A percentile compares a stretch with the other conserved stretches of the same genome.
Conservation (phyloP, 805 yeast species). For the Ogataea allantospora region DNA sequence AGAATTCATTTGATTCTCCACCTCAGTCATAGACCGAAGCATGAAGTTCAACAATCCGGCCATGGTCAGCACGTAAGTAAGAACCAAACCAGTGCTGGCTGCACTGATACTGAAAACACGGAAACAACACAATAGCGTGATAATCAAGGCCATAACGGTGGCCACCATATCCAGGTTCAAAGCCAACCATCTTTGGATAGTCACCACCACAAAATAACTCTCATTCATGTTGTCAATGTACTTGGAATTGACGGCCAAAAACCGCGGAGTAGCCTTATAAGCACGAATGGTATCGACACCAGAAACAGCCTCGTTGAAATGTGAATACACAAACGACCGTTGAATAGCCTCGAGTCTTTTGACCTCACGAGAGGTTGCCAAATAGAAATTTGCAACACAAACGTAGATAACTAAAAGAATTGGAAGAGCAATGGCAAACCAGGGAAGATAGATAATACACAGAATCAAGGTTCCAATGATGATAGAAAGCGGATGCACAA, state of each 20-base stretch:
- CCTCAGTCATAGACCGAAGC: slow-evolving; percentile 58
- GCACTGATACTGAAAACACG: slow-evolving; percentile 56
- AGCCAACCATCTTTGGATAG: slow-evolving; percentile 64
- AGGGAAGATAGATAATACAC: slow-evolving; percentile 51
- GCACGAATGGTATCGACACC: slow-evolving; percentile 69
- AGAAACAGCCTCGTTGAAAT: slow-evolving; percentile 64
- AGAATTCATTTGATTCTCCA: slow-evolving; percentile 79
- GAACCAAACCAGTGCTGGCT: slow-evolving; percentile 59
- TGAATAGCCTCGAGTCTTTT: slow-evolving; percentile 73
- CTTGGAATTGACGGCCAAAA: slow-evolving; percentile 43
- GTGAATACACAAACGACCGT: slow-evolving; percentile 67
- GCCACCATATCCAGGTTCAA: slow-evolving; percentile 51
- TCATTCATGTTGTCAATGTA: slow-evolving; percentile 64
- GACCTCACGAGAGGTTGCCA: slow-evolving; percentile 71
- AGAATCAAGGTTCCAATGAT: slow-evolving; percentile 34
- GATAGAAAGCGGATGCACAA: slow-evolving; percentile 47
- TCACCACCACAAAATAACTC: slow-evolving; percentile 56
- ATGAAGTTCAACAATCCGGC: slow-evolving; percentile 55
- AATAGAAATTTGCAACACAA: slow-evolving; percentile 53
- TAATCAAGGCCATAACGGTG: slow-evolving; percentile 42
- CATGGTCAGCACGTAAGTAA: slow-evolving; percentile 57
- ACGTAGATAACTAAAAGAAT: slow-evolving; percentile 46
- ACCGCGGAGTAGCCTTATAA: slow-evolving; percentile 42
- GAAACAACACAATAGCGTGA: slow-evolving; percentile 57
- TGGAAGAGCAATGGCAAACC: slow-evolving; percentile 65